A percentile compares a stretch with the other conserved stretches of the same genome.
phyloP scores from a whole-genome alignment of 1,139 yeast genomes.

The Pneumocystis jirovecii region DNA sequence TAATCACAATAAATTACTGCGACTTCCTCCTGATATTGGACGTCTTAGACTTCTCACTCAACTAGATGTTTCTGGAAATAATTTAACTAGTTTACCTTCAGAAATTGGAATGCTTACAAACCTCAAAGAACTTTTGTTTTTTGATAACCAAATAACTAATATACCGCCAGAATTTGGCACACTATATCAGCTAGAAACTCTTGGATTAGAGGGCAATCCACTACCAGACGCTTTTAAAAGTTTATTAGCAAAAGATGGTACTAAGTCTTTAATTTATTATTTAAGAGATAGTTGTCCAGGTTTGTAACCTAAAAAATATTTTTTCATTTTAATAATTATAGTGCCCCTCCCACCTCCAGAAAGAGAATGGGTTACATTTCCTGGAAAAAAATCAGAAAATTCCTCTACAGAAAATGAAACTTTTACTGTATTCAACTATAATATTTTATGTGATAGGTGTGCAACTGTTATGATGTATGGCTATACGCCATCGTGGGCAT shows the following conservation, averaged over 20 bases:
- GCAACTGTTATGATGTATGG: constrained; percentile 87
- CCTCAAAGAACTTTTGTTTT: constrained; percentile 66
- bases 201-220: constrained; percentile 92
- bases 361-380: constrained; percentile 21
- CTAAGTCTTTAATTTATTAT: constrained; percentile 64
- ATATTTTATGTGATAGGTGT: constrained; percentile 87
- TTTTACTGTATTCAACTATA: constrained; percentile 74
- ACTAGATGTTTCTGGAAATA: constrained; percentile 71
- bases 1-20: constrained; percentile 65
- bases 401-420: constrained; percentile 21
- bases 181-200: constrained; percentile 64
- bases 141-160: constrained; percentile 65
- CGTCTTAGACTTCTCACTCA: constrained; percentile 62
- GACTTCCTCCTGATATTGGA: constrained; percentile 55
- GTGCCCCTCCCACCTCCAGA: constrained; percentile 49
- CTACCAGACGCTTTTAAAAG: constrained; percentile 50
- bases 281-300: constrained; percentile 67
- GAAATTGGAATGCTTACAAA: constrained; percentile 75
- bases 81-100: constrained; percentile 52
- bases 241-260: constrained; percentile 66
- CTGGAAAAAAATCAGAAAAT: constrained; percentile 16
- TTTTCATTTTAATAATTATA: neutral
- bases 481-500: constrained; percentile 95
- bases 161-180: constrained; percentile 80
- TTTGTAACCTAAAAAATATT: neutral